phyloP scores from a whole-genome alignment of 345 rosid species.

The Lumnitzera racemosa region DNA sequence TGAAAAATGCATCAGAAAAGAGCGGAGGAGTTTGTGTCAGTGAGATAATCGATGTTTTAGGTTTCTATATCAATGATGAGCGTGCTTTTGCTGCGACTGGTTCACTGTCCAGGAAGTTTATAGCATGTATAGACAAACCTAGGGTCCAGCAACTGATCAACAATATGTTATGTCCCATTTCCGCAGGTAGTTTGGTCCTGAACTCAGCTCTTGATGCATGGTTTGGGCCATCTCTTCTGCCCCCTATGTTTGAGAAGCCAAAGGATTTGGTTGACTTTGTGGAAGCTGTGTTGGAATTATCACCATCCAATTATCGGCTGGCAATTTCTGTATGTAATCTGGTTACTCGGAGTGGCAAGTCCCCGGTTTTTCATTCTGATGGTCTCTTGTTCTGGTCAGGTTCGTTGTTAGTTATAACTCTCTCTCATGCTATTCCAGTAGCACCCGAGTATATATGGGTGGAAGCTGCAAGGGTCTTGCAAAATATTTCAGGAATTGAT shows the following conservation, averaged over 20 bases:
- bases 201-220: constrained; percentile 66
- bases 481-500: constrained; percentile 24
- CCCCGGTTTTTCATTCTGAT: constrained; percentile 15
- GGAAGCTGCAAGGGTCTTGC: constrained; percentile 54
- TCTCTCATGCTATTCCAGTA: constrained; percentile 66
- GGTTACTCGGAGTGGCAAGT: constrained; percentile 20
- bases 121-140: constrained; percentile 44
- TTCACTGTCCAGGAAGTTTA: constrained; percentile 62
- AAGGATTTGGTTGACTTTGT: constrained; percentile 78
- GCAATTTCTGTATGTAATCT: constrained; percentile 58
- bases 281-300: constrained; percentile 57
- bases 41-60: constrained; percentile 42
- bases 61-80: constrained; percentile 42
- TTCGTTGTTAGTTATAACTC: constrained; percentile 39
- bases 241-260: constrained; percentile 34
- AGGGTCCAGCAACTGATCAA: constrained; percentile 51
- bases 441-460: constrained; percentile 79
- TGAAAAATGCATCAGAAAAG: constrained; percentile 20
- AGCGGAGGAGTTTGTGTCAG: constrained; percentile 28
- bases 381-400: constrained; percentile 69
- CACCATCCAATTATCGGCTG: constrained; percentile 57
- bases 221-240: constrained; percentile 72
- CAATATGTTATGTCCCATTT: constrained; percentile 51
- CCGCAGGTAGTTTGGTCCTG: constrained; percentile 39
- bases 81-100: constrained; percentile 31